Percentiles rank a stretch among this genome's conserved stretches.
phyloP scores from a whole-genome alignment of 164 flowering plant species.

The Echeveria elegans region DNA sequence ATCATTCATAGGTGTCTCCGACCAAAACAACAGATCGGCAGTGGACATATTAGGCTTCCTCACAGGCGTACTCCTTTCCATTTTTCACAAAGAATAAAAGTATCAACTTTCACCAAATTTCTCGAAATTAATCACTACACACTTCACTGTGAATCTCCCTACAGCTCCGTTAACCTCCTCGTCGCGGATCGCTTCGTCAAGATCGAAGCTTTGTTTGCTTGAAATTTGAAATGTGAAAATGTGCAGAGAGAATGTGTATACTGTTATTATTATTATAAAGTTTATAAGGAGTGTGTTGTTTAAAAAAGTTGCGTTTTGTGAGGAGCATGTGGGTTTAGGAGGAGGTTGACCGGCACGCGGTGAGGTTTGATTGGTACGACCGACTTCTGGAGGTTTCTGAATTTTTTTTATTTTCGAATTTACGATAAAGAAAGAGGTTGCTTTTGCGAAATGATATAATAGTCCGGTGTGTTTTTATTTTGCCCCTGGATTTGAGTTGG shows the following conservation, averaged over 20 bases:
- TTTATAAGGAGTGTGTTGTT: background rate
- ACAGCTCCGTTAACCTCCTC: background rate
- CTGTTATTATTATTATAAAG: too few relatives aligned
- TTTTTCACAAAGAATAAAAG: slow-evolving; percentile 12
- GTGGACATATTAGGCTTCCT: slow-evolving; percentile 42
- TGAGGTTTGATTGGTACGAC: background rate
- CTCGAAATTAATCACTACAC: background rate
- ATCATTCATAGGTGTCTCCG: slow-evolving; percentile 37
- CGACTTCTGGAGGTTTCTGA: slow-evolving; percentile 5
- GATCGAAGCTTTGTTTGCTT: background rate
- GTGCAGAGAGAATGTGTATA: background rate
- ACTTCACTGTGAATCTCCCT: background rate
- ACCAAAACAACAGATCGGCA: slow-evolving; percentile 53
- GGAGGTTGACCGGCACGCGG: background rate
- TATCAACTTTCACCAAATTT: background rate
- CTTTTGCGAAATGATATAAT: background rate
- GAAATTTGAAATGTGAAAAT: slow-evolving; percentile 3
- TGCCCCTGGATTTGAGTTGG: background rate
- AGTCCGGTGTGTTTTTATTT: background rate
- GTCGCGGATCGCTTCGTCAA: background rate
- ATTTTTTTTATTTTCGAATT: slow-evolving; percentile 5
- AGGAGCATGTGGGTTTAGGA: background rate
- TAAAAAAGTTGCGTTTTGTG: background rate
- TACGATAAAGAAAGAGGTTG: slow-evolving; percentile 6
- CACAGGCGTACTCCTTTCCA: slow-evolving; percentile 39